Base-by-base conservation (phyloP, 2,329 filamentous ascomycete genomes). In the Nemania sp. region DNA sequence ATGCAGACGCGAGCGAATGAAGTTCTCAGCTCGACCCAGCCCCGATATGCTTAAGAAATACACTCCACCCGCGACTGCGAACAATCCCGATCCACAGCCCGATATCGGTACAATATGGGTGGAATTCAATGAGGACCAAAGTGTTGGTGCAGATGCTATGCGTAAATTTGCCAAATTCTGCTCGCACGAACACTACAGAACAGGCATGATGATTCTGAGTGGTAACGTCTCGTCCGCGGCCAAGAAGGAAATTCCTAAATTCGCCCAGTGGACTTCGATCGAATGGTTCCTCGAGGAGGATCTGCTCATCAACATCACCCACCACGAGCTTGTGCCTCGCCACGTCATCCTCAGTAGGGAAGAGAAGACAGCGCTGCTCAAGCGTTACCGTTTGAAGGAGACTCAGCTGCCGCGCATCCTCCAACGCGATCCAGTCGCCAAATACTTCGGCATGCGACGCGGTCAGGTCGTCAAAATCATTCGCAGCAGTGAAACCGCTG, bases 401-500 rank as follows among this genome's bases (percentile, higher is more conserved):
- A 97, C 91, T 8, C 94, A 99, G 77, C 79, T 99, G 68, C 94
- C 94, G 4, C 83, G 94, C 52, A 96, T 99, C 66, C 84, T 96
- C 73, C 83, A 89, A 62, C 90, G 89, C 63, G 94, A 99, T 72
- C 94, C 94, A 3, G 91, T 99, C 47, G 90, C 94, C 22, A 86
- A 89, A 66, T 99, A 97, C 72, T 77, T 97, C 50, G 94, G 94
- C 11, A 77, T 99, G 70, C 88, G 89, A 77, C 83, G 92, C 69
- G 91, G 92, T 3, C 90, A 97, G 74, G 92, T 99, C 3, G 94
- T 99, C 67, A 99, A 99, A 83, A 99, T 99, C 66, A 97, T 99
- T 67, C 82, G 94, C 62, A 92, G 88, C 72, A 92, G 88, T 69
- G 94, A 97, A 80, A 99, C 94, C 51, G 94, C 94, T 12, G 94